Base-by-base conservation (phyloP, 2,329 filamentous ascomycete genomes). In the Colletotrichum endophyticum region DNA sequence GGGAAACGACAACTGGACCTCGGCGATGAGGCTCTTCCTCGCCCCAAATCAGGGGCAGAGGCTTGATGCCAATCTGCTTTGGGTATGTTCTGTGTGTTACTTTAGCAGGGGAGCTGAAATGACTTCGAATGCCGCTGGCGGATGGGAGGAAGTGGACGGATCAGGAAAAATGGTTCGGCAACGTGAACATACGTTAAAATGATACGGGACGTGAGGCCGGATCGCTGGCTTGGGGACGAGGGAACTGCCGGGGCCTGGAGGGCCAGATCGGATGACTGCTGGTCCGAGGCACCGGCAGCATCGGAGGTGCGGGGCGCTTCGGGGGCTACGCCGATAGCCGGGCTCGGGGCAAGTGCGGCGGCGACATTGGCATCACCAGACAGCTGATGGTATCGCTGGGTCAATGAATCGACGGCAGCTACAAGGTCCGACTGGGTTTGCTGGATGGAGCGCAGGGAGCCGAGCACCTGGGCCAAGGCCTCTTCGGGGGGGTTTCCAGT, bases 41-140 rank as follows among this genome's bases (percentile, higher is more conserved):
- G 67, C 96, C 96, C 96, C 96, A 99, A 80, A 94, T 90, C 89
- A 99, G 92, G 27, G 93, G 92, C 68, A 98, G 87, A n/a, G 96
- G 96, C 79, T 98, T 95, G 85, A 99, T 96, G 78, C 96, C 96
- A 79, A 95, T 95, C 86, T 98, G 96, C 80, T 95, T 96, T 32
- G 96, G 96, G 85, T 99, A 98, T 8, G 96, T 98, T 67, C 91
- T 92, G 56, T 27, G 15, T 67, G 69, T 36, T 19, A 27, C 8
- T 27, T 66, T 28, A 61, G 32, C 16, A 28, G 39, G 72, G 59
- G 72, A 69, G 70, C 75, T 44, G 32, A n/a, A 11, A 44, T 25
- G 34, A 44, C 13, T 34, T 25, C 13, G 22, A 34, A 34, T 63
- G 62, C 34, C 13, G 25, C 22, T 15, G 22, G 15, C 27, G 32